Percentiles rank a stretch among this genome's conserved stretches.
Evolutionary conservation across 129 eudicot genomes (phyloP).

Genomic region (Centrapalus pauciflorus): DNA sequence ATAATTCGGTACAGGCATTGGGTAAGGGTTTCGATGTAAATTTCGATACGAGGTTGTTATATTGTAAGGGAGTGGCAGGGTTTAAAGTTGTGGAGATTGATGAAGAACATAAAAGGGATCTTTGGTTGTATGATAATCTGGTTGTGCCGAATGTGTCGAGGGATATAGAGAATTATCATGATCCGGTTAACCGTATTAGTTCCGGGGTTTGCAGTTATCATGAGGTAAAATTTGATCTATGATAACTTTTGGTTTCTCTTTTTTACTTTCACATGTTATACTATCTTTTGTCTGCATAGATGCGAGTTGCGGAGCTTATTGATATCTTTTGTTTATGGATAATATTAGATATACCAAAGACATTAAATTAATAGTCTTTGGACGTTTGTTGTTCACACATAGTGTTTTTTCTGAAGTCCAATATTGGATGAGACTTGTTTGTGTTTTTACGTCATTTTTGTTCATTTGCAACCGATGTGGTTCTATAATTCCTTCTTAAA

Average conservation of each 20-base stretch:
- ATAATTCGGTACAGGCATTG: constrained; percentile 72
- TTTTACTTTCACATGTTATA: neutral
- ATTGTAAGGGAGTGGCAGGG: constrained; percentile 81
- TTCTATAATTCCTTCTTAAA: neutral
- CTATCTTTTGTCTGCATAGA: neutral
- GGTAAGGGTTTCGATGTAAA: constrained; percentile 95
- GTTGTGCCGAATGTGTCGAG: constrained; percentile 76
- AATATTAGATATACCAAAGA: neutral
- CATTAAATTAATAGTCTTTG: neutral
- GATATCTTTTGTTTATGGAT: neutral
- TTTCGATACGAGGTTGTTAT: constrained; percentile 81
- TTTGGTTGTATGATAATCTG: constrained; percentile 53
- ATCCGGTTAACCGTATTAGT: constrained; percentile 50
- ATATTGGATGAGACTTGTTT: neutral
- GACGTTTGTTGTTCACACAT: neutral
- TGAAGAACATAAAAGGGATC: constrained; percentile 82
- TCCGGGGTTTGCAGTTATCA: constrained; percentile 68
- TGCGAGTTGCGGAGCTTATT: neutral
- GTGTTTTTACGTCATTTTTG: neutral
- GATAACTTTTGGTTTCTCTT: neutral
- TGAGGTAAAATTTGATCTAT: constrained; percentile 47
- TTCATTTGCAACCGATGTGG: neutral
- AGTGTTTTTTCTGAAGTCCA: neutral
- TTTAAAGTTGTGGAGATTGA: constrained; percentile 79
- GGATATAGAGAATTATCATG: constrained; percentile 50